phyloP scores from a whole-genome alignment of 2,329 filamentous ascomycete species.

The Aspergillus texensis region DNA sequence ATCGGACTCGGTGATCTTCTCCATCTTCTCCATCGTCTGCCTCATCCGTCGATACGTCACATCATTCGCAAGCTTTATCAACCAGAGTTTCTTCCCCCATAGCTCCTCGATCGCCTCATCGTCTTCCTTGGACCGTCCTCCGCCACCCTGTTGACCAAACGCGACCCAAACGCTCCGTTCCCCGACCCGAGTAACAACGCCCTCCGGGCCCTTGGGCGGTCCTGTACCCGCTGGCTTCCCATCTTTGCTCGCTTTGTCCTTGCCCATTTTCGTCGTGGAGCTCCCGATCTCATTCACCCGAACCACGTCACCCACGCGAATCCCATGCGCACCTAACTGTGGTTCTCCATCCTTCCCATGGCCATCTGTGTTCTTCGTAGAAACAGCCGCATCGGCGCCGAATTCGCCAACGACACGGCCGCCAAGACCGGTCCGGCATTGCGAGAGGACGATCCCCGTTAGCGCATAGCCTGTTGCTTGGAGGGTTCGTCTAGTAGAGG shows the following conservation, averaged over 20 bases:
- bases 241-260: constrained; percentile 37
- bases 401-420: constrained; percentile 91
- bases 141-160: constrained; percentile 43
- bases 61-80: constrained; percentile 68
- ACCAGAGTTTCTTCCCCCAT: constrained; percentile 62
- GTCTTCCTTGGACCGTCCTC: constrained; percentile 40
- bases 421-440: constrained; percentile 84
- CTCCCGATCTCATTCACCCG: constrained; percentile 43
- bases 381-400: constrained; percentile 68
- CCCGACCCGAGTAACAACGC: constrained; percentile 50
- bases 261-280: constrained; percentile 27
- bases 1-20: constrained; percentile 58
- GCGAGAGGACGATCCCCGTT: constrained; percentile 63
- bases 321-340: constrained; percentile 49
- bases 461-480: constrained; percentile 46
- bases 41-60: constrained; percentile 68
- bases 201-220: constrained; percentile 40
- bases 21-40: constrained; percentile 63
- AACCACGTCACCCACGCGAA: constrained; percentile 53
- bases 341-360: constrained; percentile 39
- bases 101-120: constrained; percentile 52
- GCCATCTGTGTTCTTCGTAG: constrained; percentile 39
- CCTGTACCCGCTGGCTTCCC: constrained; percentile 25
- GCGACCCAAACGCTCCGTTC: constrained; percentile 49
- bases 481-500: constrained; percentile 46